phyloP scores from a whole-genome alignment of 805 yeast species.

The Yamadazyma phyllophila region DNA sequence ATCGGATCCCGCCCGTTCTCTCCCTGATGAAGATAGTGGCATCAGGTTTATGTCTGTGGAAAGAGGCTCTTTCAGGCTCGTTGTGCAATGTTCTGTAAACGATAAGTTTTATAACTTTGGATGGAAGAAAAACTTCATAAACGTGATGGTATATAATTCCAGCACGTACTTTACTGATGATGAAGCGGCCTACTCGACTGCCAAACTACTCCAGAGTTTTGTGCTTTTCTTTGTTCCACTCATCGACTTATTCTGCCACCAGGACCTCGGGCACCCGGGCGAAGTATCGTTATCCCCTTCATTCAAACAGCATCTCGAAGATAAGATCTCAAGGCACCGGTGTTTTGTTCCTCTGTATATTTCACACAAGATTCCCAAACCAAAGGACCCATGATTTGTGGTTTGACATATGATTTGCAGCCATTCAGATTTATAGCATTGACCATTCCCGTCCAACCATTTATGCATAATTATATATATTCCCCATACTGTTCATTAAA shows the following conservation, averaged over 20 bases:
- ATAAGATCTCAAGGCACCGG: slow-evolving; percentile 14
- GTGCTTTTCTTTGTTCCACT: slow-evolving; percentile 21
- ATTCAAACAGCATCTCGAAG: slow-evolving; percentile 13
- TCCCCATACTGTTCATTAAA: not conserved
- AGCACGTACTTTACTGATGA: slow-evolving; percentile 5
- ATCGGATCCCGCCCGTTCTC: not conserved
- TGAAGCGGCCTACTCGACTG: slow-evolving; percentile 8
- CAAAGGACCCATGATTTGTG: slow-evolving; percentile 2
- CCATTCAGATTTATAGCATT: not conserved
- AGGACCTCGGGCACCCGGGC: not conserved
- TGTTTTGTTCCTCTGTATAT: slow-evolving; percentile 19
- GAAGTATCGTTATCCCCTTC: slow-evolving; percentile 8
- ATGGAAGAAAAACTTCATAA: slow-evolving; percentile 31
- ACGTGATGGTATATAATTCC: slow-evolving; percentile 20
- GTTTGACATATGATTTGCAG: slow-evolving; percentile 6
- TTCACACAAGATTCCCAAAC: not conserved
- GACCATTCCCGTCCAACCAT: not conserved
- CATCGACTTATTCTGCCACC: slow-evolving; percentile 17
- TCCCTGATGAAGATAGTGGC: slow-evolving; percentile 1
- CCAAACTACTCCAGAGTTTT: slow-evolving; percentile 16
- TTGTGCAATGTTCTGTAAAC: slow-evolving; percentile 29
- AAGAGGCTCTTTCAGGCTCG: slow-evolving; percentile 23
- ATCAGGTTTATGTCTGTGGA: slow-evolving; percentile 11
- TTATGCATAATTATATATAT: not conserved
- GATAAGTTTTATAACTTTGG: slow-evolving; percentile 42